A percentile compares a stretch with the other conserved stretches of the same genome.
Conservation (phyloP, 176 grass and related monocot species). For the Lolium rigidum region DNA sequence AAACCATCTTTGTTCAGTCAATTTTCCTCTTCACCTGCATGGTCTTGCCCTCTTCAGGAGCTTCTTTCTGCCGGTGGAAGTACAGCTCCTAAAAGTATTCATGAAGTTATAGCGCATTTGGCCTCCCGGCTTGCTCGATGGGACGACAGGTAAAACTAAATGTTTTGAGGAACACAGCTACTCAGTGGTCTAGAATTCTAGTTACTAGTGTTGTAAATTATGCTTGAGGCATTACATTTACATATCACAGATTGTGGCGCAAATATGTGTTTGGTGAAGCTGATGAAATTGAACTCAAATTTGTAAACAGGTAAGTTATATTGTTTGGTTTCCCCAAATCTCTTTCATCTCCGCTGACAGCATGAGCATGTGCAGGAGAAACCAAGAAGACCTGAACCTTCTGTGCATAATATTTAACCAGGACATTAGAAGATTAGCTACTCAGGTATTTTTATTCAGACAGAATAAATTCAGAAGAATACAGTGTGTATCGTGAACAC, state of each 20-base stretch:
- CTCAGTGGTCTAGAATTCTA: not conserved
- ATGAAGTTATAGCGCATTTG: conserved; percentile 69
- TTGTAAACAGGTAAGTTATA: conserved; percentile 58
- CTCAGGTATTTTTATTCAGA: conserved; percentile 45
- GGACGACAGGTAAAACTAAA: conserved; percentile 52
- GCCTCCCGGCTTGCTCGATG: conserved; percentile 62
- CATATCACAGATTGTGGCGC: conserved; percentile 51
- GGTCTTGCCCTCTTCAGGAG: conserved; percentile 38
- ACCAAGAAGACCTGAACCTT: conserved; percentile 69
- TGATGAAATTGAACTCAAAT: conserved; percentile 73
- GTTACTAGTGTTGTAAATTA: not conserved
- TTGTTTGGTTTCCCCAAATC: not conserved
- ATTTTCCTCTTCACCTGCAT: not conserved
- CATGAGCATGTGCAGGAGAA: conserved; percentile 49
- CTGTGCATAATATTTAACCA: conserved; percentile 70
- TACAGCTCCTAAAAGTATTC: conserved; percentile 50
- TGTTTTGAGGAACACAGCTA: not conserved
- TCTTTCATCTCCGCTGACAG: not conserved
- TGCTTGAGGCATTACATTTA: not conserved
- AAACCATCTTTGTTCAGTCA: not conserved
- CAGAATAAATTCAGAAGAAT: not conserved
- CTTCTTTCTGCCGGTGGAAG: conserved; percentile 59
- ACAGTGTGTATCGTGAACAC: not conserved
- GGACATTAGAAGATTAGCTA: conserved; percentile 72
- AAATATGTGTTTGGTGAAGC: conserved; percentile 62